phyloP scores from a whole-genome alignment of 1,284 basidiomycete species.

The Sporisorium graminicola region DNA sequence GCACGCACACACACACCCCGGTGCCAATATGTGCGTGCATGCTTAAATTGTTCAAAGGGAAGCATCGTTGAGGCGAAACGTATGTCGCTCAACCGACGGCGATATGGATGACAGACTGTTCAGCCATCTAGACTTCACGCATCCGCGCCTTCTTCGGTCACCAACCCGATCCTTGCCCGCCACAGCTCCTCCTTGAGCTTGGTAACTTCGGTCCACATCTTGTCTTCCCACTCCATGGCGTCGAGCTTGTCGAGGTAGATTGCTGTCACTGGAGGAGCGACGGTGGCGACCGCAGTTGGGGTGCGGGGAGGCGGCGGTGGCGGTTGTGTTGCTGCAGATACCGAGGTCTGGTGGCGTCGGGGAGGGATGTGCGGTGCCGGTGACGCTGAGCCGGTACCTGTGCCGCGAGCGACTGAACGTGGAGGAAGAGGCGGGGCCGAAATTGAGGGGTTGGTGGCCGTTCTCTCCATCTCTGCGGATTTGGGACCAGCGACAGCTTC shows the following conservation, averaged over 20 bases:
- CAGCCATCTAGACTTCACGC: neutral
- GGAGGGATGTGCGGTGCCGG: conserved; percentile 30
- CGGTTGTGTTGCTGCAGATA: neutral
- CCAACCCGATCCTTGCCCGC: conserved; percentile 50
- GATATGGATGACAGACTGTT: too few species aligned
- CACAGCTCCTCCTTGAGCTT: conserved; percentile 62
- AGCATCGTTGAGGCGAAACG: neutral
- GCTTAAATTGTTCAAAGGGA: neutral
- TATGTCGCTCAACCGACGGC: neutral
- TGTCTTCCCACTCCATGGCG: conserved; percentile 60
- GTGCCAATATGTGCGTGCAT: conserved; percentile 4
- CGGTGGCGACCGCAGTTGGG: neutral
- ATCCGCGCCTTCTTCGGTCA: conserved; percentile 19
- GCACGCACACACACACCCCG: too few species aligned
- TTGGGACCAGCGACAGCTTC: conserved; percentile 3
- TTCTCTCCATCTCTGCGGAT: conserved; percentile 1
- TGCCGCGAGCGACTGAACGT: conserved; percentile 28
- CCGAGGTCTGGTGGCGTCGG: conserved; percentile 19
- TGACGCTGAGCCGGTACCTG: conserved; percentile 14
- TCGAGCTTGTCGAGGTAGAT: conserved; percentile 37
- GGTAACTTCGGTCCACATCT: conserved; percentile 60
- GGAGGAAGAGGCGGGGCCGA: conserved; percentile 31
- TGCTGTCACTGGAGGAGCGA: conserved; percentile 13
- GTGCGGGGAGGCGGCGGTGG: conserved; percentile 10
- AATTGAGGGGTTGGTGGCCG: conserved; percentile 3